A percentile compares a stretch with the other conserved stretches of the same genome.
Evolutionary conservation across 768 basidiomycete species (phyloP).

Genomic region (Auricularia auricula-judae): DNA sequence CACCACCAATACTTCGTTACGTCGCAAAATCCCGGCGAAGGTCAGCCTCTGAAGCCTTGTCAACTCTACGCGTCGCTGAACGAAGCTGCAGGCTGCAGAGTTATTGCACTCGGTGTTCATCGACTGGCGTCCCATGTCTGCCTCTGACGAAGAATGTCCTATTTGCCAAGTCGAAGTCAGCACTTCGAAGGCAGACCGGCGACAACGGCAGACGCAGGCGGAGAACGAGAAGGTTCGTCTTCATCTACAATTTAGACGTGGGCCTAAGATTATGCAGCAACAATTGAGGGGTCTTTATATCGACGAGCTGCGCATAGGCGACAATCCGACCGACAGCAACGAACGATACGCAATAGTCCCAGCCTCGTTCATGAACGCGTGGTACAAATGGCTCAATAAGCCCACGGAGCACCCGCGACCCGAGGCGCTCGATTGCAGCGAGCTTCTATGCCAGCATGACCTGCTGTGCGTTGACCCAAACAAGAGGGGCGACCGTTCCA

Average conservation of each 20-base stretch:
- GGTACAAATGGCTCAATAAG: constrained; percentile 56
- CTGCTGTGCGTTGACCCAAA: constrained; percentile 59
- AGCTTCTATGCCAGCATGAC: constrained; percentile 58
- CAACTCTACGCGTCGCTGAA: no score
- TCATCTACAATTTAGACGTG: background rate
- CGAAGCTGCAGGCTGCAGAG: constrained; percentile 35
- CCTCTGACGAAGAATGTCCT: constrained; percentile 41
- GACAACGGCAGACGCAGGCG: constrained; percentile 49
- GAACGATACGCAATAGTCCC: constrained; percentile 49
- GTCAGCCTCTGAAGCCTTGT: constrained; percentile 23
- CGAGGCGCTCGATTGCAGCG: constrained; percentile 8
- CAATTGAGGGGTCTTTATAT: constrained; percentile 4
- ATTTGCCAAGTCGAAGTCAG: constrained; percentile 50
- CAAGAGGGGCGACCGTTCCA: constrained; percentile 31
- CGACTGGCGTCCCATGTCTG: constrained; percentile 46
- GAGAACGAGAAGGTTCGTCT: constrained; percentile 65
- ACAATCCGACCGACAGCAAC: constrained; percentile 34
- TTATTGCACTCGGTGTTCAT: constrained; percentile 52
- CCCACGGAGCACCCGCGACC: constrained; percentile 49
- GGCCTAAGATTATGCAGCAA: constrained; percentile 2
- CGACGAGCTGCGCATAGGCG: constrained; percentile 39
- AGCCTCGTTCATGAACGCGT: constrained; percentile 48
- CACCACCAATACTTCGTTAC: constrained; percentile 40
- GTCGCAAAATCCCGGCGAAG: constrained; percentile 51
- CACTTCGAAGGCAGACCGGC: constrained; percentile 49